phyloP scores from a whole-genome alignment of 1,139 yeast species.

The Diutina neorugosa region DNA sequence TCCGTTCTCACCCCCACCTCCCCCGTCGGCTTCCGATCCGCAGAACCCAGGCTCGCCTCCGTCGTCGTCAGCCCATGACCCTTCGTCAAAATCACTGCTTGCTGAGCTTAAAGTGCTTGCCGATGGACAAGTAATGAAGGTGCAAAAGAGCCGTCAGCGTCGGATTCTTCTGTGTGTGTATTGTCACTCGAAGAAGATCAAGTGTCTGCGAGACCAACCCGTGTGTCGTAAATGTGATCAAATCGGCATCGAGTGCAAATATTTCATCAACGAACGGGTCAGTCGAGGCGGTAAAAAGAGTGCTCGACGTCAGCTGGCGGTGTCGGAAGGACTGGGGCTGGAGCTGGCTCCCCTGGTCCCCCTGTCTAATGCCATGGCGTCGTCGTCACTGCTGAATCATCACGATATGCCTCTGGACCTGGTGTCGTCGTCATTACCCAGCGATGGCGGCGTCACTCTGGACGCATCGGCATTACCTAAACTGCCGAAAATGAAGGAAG shows the following conservation, averaged over 20 bases:
- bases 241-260: conserved; percentile 33
- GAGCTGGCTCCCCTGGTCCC: neutral
- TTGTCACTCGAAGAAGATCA: conserved; percentile 50
- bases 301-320: neutral
- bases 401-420: neutral
- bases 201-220: conserved; percentile 40
- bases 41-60: neutral
- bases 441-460: neutral
- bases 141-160: conserved; percentile 48
- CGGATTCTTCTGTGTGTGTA: conserved; percentile 45
- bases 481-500: neutral
- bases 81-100: neutral
- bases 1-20: neutral
- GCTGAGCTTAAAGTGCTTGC: conserved; percentile 13
- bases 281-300: conserved; percentile 1
- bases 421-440: neutral
- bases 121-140: conserved; percentile 40
- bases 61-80: neutral
- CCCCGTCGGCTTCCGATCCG: neutral
- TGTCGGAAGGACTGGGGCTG: neutral
- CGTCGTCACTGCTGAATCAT: neutral
- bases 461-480: neutral
- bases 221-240: conserved; percentile 39
- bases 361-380: neutral
- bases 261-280: conserved; percentile 42